A percentile compares a stretch with the other conserved stretches of the same genome.
phyloP scores from a whole-genome alignment of 805 yeast species.

The Helenozyma baotianmanensis region DNA sequence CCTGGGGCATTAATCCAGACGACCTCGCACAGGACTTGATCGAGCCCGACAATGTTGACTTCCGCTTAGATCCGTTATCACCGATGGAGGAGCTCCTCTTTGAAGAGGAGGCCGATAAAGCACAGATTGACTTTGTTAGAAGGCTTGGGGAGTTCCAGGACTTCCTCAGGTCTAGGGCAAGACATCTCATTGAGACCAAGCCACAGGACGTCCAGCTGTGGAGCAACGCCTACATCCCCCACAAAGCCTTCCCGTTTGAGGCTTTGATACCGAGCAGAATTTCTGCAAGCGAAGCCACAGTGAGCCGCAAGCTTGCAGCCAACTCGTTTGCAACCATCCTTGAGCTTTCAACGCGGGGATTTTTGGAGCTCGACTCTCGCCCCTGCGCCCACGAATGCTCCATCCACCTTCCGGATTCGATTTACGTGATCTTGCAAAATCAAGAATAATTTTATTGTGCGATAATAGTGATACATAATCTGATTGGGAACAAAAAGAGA shows the following conservation, averaged over 20 bases:
- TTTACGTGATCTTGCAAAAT: too few relatives aligned
- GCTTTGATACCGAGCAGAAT: conserved; percentile 8
- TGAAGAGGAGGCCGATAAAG: conserved; percentile 1
- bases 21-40: not conserved
- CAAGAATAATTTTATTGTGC: too few relatives aligned
- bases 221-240: not conserved
- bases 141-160: conserved; percentile 5
- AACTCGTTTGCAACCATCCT: conserved; percentile 12
- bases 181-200: not conserved
- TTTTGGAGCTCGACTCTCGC: not conserved
- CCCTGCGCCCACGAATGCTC: too few relatives aligned
- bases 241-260: conserved; percentile 4
- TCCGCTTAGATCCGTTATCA: conserved; percentile 7
- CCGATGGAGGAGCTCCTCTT: conserved; percentile 3
- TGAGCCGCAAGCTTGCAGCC: conserved; percentile 11
- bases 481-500: too few relatives aligned
- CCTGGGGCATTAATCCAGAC: not conserved
- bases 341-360: conserved; percentile 9
- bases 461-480: too few relatives aligned
- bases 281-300: conserved; percentile 1
- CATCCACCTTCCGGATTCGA: too few relatives aligned
- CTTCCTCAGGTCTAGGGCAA: conserved; percentile 3
- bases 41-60: not conserved
- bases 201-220: not conserved
- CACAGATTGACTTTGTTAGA: not conserved